Evolutionary conservation across 2,329 filamentous ascomycete genomes (phyloP).

Genomic region (Penicillium sp.): DNA sequence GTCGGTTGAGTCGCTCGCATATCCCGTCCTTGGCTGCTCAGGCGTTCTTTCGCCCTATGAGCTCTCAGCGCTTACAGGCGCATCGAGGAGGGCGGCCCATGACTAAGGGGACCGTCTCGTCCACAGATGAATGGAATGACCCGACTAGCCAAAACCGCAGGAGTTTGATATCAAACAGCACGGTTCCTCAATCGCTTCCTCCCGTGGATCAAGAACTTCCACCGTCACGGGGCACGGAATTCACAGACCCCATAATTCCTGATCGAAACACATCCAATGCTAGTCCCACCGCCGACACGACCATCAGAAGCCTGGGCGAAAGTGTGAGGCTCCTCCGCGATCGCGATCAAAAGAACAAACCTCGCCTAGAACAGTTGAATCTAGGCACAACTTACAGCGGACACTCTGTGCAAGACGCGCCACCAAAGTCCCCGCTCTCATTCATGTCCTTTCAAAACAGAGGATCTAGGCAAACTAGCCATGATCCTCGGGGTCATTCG

Average conservation of each 20-base stretch:
- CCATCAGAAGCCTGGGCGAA: slow-evolving; percentile 62
- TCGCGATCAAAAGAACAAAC: slow-evolving; percentile 36
- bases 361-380: slow-evolving; percentile 46
- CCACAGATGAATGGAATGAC: slow-evolving; percentile 43
- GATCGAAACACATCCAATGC: slow-evolving; percentile 68
- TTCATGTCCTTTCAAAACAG: slow-evolving; percentile 60
- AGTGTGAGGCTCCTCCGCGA: slow-evolving; percentile 72
- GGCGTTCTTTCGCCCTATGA: slow-evolving; percentile 95
- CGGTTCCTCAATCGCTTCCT: slow-evolving; percentile 35
- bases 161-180: slow-evolving; percentile 54
- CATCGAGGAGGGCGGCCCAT: slow-evolving; percentile 62
- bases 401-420: slow-evolving; percentile 51
- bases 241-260: slow-evolving; percentile 65
- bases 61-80: slow-evolving; percentile 86
- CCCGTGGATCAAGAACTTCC: slow-evolving; percentile 49
- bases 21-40: slow-evolving; percentile 82
- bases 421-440: slow-evolving; percentile 66
- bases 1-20: slow-evolving; percentile 72
- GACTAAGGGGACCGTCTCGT: slow-evolving; percentile 31
- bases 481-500: slow-evolving; percentile 63
- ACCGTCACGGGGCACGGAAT: slow-evolving; percentile 74
- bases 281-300: slow-evolving; percentile 59
- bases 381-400: slow-evolving; percentile 56
- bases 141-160: slow-evolving; percentile 50
- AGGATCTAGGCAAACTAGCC: slow-evolving; percentile 47